Evolutionary conservation across 2,329 filamentous ascomycete species (phyloP), one percentile per base, ranked within the genome.

Genomic region (Biscogniauxia mediterranea): DNA sequence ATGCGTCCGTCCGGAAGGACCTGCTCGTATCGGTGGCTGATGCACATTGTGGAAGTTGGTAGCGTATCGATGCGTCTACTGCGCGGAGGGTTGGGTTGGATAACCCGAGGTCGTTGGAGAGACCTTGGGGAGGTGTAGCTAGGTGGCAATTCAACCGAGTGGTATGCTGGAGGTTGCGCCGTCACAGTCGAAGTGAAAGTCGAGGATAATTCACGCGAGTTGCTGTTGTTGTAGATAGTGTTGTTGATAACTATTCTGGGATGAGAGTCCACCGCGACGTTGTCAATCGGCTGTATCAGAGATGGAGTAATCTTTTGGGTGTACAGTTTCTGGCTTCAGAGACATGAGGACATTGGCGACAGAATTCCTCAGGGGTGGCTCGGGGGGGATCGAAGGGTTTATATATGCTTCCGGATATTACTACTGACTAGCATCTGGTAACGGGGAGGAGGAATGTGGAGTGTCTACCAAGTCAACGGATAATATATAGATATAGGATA

Each of bases 1-100:
- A 71, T 69, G 55, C 73, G 76, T 60, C 80, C 80, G 70, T 83
- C 79, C 3, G 80, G 76, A 75, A 79, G 78, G 68, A 79, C 69
- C 69, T 80, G 79, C 38, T 78, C 75, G 75, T 78, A 81, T 56
- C 80, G 64, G 67, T 81, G 76, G 62, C 77, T 80, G 64, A 78
- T 77, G 73, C 82, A 85, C 82, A 85, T 85, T 55, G 75, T 78
- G 76, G 69, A 58, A 50, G 61, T 17, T 59, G 56, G 54, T 60
- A 65, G 62, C 19, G 59, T 69, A 56, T 65, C 68, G 66, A 71
- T 70, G 61, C 64, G 62, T 63, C 67, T 69, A 59, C 46, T 68
- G 66, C 63, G 66, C 55, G 64, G 70, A 56, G 59, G 68, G 25
- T 66, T 64, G 25, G 61, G 66, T 61, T 72, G 70, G 26, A 66